phyloP scores from a whole-genome alignment of 1,139 yeast genomes.

The Pichia sp. region DNA sequence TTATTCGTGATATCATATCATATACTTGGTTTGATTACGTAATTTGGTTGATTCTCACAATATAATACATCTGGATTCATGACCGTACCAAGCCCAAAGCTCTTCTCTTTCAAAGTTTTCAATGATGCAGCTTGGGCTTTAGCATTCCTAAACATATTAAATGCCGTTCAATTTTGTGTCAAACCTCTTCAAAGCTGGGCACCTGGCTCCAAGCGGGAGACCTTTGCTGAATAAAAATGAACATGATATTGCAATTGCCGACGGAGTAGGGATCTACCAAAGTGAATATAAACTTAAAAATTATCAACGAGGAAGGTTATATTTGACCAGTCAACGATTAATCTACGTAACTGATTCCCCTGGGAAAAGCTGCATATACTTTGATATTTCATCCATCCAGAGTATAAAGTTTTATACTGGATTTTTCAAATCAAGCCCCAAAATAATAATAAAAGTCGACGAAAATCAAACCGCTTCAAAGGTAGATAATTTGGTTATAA shows the following conservation, averaged over 20 bases:
- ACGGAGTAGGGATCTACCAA: constrained; percentile 60
- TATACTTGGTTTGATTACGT: no score
- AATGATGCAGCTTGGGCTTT: no score
- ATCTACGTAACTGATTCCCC: constrained; percentile 57
- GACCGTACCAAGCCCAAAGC: no score
- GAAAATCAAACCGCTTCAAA: neutral
- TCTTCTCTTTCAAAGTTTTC: no score
- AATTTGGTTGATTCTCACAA: no score
- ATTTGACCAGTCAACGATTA: constrained; percentile 65
- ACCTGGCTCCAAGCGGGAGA: constrained; percentile 34
- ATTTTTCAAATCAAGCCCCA: constrained; percentile 74
- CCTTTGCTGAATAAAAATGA: constrained; percentile 37
- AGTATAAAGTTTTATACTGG: constrained; percentile 44
- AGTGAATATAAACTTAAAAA: constrained; percentile 56
- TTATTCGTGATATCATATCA: no score
- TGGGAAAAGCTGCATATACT: constrained; percentile 10
- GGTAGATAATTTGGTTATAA: neutral
- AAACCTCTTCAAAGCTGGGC: constrained; percentile 31
- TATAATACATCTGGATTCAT: no score
- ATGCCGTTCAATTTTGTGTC: neutral
- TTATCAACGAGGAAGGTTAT: constrained; percentile 70
- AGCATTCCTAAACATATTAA: neutral
- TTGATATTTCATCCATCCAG: constrained; percentile 41
- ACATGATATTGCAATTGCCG: constrained; percentile 38
- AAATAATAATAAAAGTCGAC: constrained; percentile 33